phyloP scores from a whole-genome alignment of 768 basidiomycete genomes.

The Tephrocybe rancida region DNA sequence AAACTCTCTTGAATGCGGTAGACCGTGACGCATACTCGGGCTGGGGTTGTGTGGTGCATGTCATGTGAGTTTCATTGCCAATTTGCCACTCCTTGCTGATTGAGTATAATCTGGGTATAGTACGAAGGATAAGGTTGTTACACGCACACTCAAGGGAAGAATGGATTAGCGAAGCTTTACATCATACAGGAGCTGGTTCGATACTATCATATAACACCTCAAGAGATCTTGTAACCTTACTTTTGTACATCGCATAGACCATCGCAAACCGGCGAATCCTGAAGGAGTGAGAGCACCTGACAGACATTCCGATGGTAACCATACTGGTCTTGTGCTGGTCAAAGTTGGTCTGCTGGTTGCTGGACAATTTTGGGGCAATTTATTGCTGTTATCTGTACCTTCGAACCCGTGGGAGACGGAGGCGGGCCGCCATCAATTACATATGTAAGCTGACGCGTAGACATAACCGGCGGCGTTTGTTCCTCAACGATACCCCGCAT shows the following conservation, averaged over 20 bases:
- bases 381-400: background rate
- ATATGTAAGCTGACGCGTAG: background rate
- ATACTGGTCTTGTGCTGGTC: no score
- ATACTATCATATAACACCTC: background rate
- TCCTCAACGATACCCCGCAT: background rate
- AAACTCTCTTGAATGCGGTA: constrained; percentile 92
- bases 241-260: background rate
- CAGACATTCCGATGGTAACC: no score
- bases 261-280: no score
- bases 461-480: background rate
- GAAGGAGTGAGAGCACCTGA: no score
- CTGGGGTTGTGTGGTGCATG: constrained; percentile 94
- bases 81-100: constrained; percentile 9
- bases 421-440: background rate
- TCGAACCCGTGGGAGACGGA: background rate
- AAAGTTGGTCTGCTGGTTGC: no score
- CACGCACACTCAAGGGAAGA: constrained; percentile 85
- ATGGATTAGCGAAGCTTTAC: constrained; percentile 68
- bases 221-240: constrained; percentile 7
- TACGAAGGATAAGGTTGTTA: constrained; percentile 75
- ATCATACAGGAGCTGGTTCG: background rate
- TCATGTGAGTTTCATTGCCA: constrained; percentile 68
- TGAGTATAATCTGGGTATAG: constrained; percentile 34
- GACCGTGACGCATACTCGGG: constrained; percentile 97
- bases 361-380: no score